These are phyloP conservation scores for Wickerhamomyces sp. DNA, from an alignment of 1,139 yeast genomes.

Conservation along the genomic window DNA sequence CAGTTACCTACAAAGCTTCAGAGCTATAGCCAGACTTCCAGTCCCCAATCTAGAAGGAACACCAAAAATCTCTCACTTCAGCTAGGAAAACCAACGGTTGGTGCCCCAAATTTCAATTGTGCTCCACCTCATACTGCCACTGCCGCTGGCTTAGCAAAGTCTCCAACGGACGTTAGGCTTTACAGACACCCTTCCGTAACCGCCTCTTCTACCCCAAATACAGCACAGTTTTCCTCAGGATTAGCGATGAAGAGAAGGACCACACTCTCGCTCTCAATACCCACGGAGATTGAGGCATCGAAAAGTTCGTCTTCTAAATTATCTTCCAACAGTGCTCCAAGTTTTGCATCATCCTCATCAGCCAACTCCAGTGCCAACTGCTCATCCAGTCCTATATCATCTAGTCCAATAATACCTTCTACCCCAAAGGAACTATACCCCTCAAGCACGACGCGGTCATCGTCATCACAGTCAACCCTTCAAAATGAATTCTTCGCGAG, in stretches of 20 bases:
- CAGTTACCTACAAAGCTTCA: constrained; percentile 1
- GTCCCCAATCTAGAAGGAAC: constrained; percentile 19
- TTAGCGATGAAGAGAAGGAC: constrained; percentile 19
- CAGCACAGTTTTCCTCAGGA: constrained; percentile 1
- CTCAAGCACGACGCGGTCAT: constrained; percentile 7
- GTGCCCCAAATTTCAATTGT: too few species aligned
- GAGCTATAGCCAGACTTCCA: constrained; percentile 1
- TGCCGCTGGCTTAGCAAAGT: too few species aligned
- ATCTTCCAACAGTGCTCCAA: constrained; percentile 6
- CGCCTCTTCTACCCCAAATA: background rate
- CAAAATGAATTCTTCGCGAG: constrained; percentile 1
- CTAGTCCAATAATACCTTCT: constrained; percentile 18
- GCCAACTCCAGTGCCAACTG: constrained; percentile 13
- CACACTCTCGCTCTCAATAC: constrained; percentile 22
- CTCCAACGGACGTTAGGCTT: constrained; percentile 10
- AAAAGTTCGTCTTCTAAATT: constrained; percentile 10
- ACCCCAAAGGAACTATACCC: constrained; percentile 12
- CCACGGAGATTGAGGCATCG: constrained; percentile 14
- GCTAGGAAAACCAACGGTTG: constrained; percentile 4
- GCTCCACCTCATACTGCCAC: too few species aligned
- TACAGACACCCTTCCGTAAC: constrained; percentile 23
- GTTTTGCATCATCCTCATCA: constrained; percentile 6
- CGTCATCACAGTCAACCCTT: constrained; percentile 16
- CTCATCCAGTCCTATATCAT: constrained; percentile 13
- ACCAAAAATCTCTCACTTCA: constrained; percentile 20